Conservation (phyloP, 345 rosid species). For the Xanthoceras sorbifolium region DNA sequence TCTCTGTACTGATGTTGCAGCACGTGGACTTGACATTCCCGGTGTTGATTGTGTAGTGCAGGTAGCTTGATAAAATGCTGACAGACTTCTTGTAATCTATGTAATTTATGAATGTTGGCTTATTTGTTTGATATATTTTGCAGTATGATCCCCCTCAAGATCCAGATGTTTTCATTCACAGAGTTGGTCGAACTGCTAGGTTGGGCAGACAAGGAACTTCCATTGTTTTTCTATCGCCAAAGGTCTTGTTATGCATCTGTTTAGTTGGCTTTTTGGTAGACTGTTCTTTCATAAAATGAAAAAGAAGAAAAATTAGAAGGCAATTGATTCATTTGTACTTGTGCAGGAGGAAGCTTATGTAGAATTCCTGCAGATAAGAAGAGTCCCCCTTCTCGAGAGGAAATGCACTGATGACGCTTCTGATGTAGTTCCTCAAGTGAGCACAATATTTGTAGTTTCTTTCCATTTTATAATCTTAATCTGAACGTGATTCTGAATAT, state of each 20-base stretch:
- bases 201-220: conserved; percentile 83
- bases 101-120: conserved; percentile 13
- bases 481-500: not conserved
- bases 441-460: conserved; percentile 10
- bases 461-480: not conserved
- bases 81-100: not conserved
- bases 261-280: not conserved
- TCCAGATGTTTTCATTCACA: conserved; percentile 85
- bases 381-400: conserved; percentile 75
- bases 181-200: conserved; percentile 94
- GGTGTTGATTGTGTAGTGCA: conserved; percentile 91
- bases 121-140: conserved; percentile 26
- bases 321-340: conserved; percentile 5
- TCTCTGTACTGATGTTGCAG: conserved; percentile 94
- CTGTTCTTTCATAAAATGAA: not conserved
- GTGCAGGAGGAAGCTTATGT: conserved; percentile 89
- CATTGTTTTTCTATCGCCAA: conserved; percentile 67
- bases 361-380: conserved; percentile 68
- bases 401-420: conserved; percentile 45
- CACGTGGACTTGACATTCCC: conserved; percentile 94
- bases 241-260: conserved; percentile 45
- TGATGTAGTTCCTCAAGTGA: conserved; percentile 75
- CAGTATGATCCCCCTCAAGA: conserved; percentile 97
- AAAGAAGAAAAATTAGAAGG: too few relatives aligned
- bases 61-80: conserved; percentile 41